A percentile compares a stretch with the other conserved stretches of the same genome.
Conservation (phyloP, 345 rosid species). For the Crucihimalaya himalaica region DNA sequence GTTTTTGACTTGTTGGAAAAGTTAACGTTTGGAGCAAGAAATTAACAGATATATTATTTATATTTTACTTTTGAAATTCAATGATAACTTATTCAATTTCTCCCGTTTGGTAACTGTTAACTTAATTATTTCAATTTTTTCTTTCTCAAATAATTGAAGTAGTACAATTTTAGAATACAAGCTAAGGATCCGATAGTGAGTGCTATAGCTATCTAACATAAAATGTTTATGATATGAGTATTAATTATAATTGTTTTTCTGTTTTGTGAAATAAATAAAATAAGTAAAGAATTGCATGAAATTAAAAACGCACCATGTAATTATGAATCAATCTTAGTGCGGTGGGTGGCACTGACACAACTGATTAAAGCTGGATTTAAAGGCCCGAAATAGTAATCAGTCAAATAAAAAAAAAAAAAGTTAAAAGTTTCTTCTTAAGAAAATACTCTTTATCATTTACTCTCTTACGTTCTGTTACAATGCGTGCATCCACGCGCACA, state of each 20-base stretch:
- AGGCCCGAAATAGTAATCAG: slow-evolving; percentile 45
- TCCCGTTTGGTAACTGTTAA: no score
- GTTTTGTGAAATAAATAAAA: not conserved
- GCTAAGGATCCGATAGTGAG: not conserved
- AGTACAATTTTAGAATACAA: not conserved
- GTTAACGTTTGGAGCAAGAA: not conserved
- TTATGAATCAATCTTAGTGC: slow-evolving; percentile 76
- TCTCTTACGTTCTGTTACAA: slow-evolving; percentile 11
- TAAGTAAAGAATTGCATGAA: not conserved
- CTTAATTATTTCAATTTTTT: not conserved
- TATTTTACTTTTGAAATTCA: not conserved
- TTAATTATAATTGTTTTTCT: no score
- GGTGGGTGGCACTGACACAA: slow-evolving; percentile 71
- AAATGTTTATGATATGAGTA: not conserved
- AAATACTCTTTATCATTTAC: slow-evolving; percentile 12
- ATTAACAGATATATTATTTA: not conserved
- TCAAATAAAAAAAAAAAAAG: slow-evolving; percentile 10
- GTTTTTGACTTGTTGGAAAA: slow-evolving; percentile 19
- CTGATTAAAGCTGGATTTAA: slow-evolving; percentile 52
- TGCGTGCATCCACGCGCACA: slow-evolving; percentile 21
- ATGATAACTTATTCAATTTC: not conserved
- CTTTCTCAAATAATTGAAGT: no score
- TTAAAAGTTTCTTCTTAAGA: slow-evolving; percentile 27
- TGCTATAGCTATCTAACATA: not conserved
- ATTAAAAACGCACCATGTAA: slow-evolving; percentile 39